Base-by-base conservation (phyloP, 2,329 filamentous ascomycete species). In the Fusarium papillatum region DNA sequence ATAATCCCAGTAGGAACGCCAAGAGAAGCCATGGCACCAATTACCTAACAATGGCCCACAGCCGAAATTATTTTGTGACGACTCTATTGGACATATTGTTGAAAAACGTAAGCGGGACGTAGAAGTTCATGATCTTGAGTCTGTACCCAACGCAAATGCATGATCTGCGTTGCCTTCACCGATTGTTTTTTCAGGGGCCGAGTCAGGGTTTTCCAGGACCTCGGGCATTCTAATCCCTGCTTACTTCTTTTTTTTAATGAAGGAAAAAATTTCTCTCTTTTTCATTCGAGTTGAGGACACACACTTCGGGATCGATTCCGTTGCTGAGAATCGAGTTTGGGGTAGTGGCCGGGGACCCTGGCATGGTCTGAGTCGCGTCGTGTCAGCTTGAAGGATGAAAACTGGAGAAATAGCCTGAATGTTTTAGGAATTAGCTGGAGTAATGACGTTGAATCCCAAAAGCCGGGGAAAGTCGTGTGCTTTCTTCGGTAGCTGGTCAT, bases 71-170 rank as follows among this genome's bases (percentile, higher is more conserved):
- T 55, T 76, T 76, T 46, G 2, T 60, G 22, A 16, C 26, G n/a
- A 9, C 48, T 63, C n/a, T 43, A 76, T 76, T 76, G 75, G 74
- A 55, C 5, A 29, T 57, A 13, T 59, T 36, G 11, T 60, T 77
- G 1, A 36, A 7, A 68, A 73, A 76, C 75, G 74, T 76, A 76
- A 76, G 72, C 53, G 48, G 17, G 16, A 64, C 53, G 34, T 65
- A 29, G 14, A 76, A 76, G 66, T 76, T 76, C 75, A 76, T 76
- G 75, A 76, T 68, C n/a, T 75, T 67, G n/a, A 59, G 24, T 59
- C 19, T 29, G 1, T 59, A 2, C 48, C 16, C 29, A 14, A 22
- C 22, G n/a, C 41, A 75, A 76, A 66, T 76, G 70, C 74, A 76
- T 76, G 74, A 76, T 76, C 64, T 17, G 13, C 38, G 55, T 55